Base-by-base conservation (phyloP, 2,329 filamentous ascomycete genomes). In the Camillea tinctor region DNA sequence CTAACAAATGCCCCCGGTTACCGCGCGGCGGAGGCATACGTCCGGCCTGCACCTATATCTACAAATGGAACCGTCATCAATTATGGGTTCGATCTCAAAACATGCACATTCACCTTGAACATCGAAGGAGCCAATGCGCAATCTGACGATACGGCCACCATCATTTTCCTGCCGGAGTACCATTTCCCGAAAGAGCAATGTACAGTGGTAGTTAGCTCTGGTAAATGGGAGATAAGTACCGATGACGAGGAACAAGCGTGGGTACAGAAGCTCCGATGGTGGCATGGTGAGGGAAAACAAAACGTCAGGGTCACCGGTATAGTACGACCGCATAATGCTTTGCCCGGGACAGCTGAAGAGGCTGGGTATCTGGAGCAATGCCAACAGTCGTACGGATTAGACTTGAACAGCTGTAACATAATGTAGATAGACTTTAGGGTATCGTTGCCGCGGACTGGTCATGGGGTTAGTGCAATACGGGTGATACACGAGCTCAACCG, bases 11-110 rank as follows among this genome's bases (percentile, higher is more conserved):
- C 84, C 1, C 85, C 88, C 0, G 94, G 95, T 1, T 92, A 90
- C 69, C 90, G 95, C 44, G 95, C 94, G 1, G 94, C 93, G 3
- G 94, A 99, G 76, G 94, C 96, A 0, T 98, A 92, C 69, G 87
- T 98, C 36, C 88, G 95, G 1, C 95, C 95, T 0, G 89, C 89
- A 0, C 92, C 95, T 0, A 87, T 93, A 23, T 81, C 82, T 3
- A 90, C 90, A 0, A 88, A 88, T 54, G 95, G 95, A 9, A 82
- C 84, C 24, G 80, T 97, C 15, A 73, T 84, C 2, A 81, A 84
- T 9, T 91, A 91, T 69, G 89, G 87, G 1, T 99, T 99, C 70
- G 92, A 97, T 72, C 80, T 99, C 56, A 85, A 85, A 53, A 89
- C 83, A 60, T 94, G 91, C 72, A 84, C 83, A 9, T 98, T 97